phyloP scores from a whole-genome alignment of 1,284 basidiomycete genomes.

The Ceratobasidium sp. region DNA sequence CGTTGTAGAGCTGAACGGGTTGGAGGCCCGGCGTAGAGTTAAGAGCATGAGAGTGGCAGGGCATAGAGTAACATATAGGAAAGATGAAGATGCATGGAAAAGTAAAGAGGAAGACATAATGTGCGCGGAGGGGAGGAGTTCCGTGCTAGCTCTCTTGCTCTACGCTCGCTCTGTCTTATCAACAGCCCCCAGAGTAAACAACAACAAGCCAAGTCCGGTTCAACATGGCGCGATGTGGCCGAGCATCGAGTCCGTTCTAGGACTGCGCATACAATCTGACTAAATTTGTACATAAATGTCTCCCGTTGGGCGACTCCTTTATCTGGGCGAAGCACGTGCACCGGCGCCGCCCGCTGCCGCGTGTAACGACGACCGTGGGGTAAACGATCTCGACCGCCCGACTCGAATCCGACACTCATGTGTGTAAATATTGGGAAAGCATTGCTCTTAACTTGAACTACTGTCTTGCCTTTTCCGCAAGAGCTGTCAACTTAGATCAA shows the following conservation, averaged over 20 bases:
- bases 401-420: neutral
- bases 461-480: neutral
- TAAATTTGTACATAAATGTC: slow-evolving; percentile 5
- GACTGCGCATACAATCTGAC: slow-evolving; percentile 29
- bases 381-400: neutral
- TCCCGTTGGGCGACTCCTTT: neutral
- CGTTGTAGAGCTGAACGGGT: neutral
- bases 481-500: neutral
- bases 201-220: neutral
- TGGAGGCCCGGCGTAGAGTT: neutral
- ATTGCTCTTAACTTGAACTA: neutral
- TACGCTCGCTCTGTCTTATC: slow-evolving; percentile 8
- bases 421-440: neutral
- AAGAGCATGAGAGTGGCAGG: slow-evolving; percentile 35
- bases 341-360: slow-evolving; percentile 18
- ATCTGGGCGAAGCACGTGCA: slow-evolving; percentile 15
- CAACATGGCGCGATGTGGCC: slow-evolving; percentile 11
- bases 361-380: slow-evolving; percentile 26
- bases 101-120: slow-evolving; percentile 28
- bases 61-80: slow-evolving; percentile 33
- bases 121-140: slow-evolving; percentile 21
- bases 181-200: slow-evolving; percentile 7
- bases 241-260: neutral
- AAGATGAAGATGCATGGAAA: slow-evolving; percentile 21
- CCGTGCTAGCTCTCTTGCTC: slow-evolving; percentile 1